Evolutionary conservation across 345 rosid species (phyloP), one percentile per base, ranked within the genome.

Genomic region (Capsella bursapastoris): DNA sequence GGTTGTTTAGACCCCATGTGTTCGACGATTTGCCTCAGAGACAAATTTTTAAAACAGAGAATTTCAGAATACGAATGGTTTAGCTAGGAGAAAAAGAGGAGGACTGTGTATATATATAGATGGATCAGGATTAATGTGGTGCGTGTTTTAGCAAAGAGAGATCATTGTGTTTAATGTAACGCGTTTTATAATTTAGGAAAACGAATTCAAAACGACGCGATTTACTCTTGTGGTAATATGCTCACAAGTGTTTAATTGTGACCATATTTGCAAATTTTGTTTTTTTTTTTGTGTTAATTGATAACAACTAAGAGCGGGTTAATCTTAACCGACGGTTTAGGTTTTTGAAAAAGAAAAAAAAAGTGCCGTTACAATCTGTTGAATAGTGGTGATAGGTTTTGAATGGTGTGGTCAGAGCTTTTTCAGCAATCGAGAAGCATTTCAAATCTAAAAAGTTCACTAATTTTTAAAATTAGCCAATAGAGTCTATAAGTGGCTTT

Each of bases 1-100:
- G 76, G 84, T 8, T 73, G 45, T 61, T 31, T 55, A 18, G 75
- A 51, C 9, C 64, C 82, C 82, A 78, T 78, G 8, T 66, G 70
- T 67, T 72, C 60, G 81, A 71, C 65, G 70, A 78, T 10, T 52
- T 67, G 73, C 65, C 52, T 72, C 51, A 32, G 28, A 72, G 81
- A 72, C 15, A 66, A 32, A 32, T 32, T 32, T 0, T 10, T 0
- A 8, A 7, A 41, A 28, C 12, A 8, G 29, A 51, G 28, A 31
- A 1, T 10, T 49, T 50, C 1, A 59, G 40, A 75, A 68, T 29
- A 6, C 6, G 53, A 66, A 66, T 37, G 15, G 6, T 1, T 34
- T 6, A 7, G 65, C 15, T 40, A 8, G 32, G 57, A 7, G 68
- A 74, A 18, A 35, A 50, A 2, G 32, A 65, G 7, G 4, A 13